A percentile compares a stretch with the other conserved stretches of the same genome.
phyloP scores from a whole-genome alignment of 345 rosid genomes.

The Bruguiera gymnorhiza region DNA sequence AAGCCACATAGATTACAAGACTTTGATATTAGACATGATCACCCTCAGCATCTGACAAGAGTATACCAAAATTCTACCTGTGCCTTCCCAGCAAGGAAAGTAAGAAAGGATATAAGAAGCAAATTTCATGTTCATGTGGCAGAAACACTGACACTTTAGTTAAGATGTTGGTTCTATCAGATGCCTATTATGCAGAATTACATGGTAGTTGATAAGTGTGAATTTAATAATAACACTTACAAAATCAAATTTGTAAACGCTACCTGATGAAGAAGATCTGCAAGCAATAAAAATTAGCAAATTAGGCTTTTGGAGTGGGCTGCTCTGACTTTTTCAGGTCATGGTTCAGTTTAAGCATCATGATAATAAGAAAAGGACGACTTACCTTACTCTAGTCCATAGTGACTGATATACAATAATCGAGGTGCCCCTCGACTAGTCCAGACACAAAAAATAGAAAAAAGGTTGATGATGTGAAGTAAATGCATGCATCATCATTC shows the following conservation, averaged over 20 bases:
- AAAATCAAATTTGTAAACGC: constrained; percentile 6
- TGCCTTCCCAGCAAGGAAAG: too few relatives aligned
- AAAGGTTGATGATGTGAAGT: too few relatives aligned
- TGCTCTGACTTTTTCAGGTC: too few relatives aligned
- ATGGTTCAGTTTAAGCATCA: too few relatives aligned
- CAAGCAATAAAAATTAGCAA: constrained; percentile 66
- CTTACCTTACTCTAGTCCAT: too few relatives aligned
- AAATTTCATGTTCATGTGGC: neutral
- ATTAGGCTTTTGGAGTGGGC: constrained; percentile 17
- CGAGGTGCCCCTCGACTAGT: too few relatives aligned
- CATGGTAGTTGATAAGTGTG: constrained; percentile 11
- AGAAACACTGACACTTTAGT: too few relatives aligned
- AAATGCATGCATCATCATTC: too few relatives aligned
- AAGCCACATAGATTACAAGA: neutral
- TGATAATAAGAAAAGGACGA: too few relatives aligned
- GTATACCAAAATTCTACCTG: too few relatives aligned
- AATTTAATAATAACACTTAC: constrained; percentile 9
- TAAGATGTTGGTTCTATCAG: constrained; percentile 23
- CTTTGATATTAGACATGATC: neutral
- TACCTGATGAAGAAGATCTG: constrained; percentile 85
- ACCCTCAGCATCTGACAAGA: neutral
- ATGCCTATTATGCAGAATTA: constrained; percentile 52
- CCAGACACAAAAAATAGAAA: too few relatives aligned
- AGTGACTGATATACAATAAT: too few relatives aligned
- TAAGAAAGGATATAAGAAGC: neutral